phyloP scores from a whole-genome alignment of 2,329 filamentous ascomycete species.

The Fusarium longipes region DNA sequence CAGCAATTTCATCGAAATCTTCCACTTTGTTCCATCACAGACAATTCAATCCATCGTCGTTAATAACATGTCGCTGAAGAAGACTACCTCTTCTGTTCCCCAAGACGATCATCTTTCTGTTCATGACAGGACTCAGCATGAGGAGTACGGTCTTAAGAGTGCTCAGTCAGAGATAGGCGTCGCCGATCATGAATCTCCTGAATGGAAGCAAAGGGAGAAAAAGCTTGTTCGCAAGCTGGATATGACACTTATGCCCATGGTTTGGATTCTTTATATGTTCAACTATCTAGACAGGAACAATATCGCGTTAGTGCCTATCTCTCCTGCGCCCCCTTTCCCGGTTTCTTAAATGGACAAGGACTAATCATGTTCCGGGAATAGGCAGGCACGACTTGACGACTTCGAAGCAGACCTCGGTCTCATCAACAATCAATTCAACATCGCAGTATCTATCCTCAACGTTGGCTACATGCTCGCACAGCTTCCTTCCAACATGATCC shows the following conservation, averaged over 20 bases:
- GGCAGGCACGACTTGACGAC: slow-evolving; percentile 40
- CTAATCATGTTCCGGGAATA: neutral
- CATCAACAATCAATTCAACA: slow-evolving; percentile 40
- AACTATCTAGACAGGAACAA: slow-evolving; percentile 44
- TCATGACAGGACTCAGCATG: neutral
- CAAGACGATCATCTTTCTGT: neutral
- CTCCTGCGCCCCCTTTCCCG: neutral
- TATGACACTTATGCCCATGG: slow-evolving; percentile 41
- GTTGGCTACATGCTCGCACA: slow-evolving; percentile 38
- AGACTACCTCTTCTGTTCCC: neutral
- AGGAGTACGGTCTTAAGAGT: neutral
- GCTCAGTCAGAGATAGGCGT: neutral
- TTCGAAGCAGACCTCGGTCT: slow-evolving; percentile 45
- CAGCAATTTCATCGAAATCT: neutral
- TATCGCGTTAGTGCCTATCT: slow-evolving; percentile 33
- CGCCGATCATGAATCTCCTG: neutral
- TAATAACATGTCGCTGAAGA: neutral
- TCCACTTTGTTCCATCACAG: neutral
- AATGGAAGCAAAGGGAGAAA: slow-evolving; percentile 13
- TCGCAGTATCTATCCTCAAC: slow-evolving; percentile 44
- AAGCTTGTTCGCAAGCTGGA: slow-evolving; percentile 42
- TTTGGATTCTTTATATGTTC: slow-evolving; percentile 44
- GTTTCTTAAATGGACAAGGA: neutral
- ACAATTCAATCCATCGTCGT: neutral
- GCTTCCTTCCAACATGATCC: slow-evolving; percentile 29